Evolutionary conservation across 192 early-diverging fungal genomes (phyloP), one percentile per base, ranked within the genome.

Genomic region (Lobosporangium transversale): DNA sequence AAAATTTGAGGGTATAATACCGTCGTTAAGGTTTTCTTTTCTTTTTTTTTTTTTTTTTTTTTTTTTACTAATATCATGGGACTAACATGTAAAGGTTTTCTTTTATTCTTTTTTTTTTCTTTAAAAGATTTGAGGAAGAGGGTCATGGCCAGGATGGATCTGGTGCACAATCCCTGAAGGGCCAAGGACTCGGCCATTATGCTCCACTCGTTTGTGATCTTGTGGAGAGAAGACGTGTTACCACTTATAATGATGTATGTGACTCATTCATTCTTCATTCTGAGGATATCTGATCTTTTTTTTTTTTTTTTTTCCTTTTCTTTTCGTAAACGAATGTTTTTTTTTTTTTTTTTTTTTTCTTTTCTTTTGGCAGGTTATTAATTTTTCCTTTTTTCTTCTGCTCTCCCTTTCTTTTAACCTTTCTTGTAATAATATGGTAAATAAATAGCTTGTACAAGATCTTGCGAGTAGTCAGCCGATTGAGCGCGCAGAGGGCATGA

Each of bases 151-250:
- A 59, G 2, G 71, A 75, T 36, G 71, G 63, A 14, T 53, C 44
- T 17, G 71, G 71, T 24, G 23, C 62, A 8, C 71, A 66, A 8
- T 62, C 63, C 23, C 66, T 82, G 27, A 63, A 68, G 53, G 81
- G 70, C 32, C 88, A 87, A 63, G 89, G 89, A 17, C 66, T 91
- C 31, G 75, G 88, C 10, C 85, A 88, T 59, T 88, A 88, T 54
- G 88, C 88, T 32, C 76, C 81, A 44, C 81, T 81, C 51, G 86
- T 91, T 21, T 88, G 88, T 52, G 88, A 87, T 49, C 86, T 83
- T 62, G 89, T 91, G 27, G 74, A 83, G 48, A 54, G 75, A 35
- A 87, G 87, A 75, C 82, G 83, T 10, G 55, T 79, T 11, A 89
- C 89, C 14, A 89, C 86, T 8, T 89, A 89, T 58, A 87, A 91